A percentile compares a stretch with the other conserved stretches of the same genome.
Conservation (phyloP, 2,329 filamentous ascomycete species). For the Lecanicillium sp. region DNA sequence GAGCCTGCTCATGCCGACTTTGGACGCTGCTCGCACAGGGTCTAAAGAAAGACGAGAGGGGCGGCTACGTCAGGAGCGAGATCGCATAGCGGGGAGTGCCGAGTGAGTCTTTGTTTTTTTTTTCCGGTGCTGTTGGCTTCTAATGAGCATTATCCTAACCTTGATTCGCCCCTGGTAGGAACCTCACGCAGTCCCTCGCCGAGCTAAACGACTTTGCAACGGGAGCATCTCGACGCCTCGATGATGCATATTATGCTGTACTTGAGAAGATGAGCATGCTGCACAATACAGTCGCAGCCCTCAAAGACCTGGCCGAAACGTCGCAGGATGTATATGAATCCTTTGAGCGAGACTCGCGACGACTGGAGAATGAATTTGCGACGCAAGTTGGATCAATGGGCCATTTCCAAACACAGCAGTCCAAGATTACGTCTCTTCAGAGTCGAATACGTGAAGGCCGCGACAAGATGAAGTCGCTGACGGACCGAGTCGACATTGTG, state of each 20-base stretch:
- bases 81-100: conserved; percentile 19
- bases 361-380: conserved; percentile 51
- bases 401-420: conserved; percentile 56
- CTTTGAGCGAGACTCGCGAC: conserved; percentile 52
- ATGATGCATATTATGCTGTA: conserved; percentile 66
- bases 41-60: conserved; percentile 17
- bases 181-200: conserved; percentile 41
- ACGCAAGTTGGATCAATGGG: conserved; percentile 52
- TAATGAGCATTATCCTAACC: background rate
- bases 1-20: conserved; percentile 27
- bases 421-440: conserved; percentile 53
- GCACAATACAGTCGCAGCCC: conserved; percentile 52
- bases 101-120: conserved; percentile 19
- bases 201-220: conserved; percentile 53
- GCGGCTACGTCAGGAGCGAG: conserved; percentile 26
- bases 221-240: conserved; percentile 55
- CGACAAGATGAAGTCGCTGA: conserved; percentile 49
- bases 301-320: conserved; percentile 59
- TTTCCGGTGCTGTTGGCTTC: no score
- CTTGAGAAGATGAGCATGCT: conserved; percentile 59
- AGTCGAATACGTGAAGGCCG: conserved; percentile 52
- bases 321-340: conserved; percentile 48
- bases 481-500: conserved; percentile 55
- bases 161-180: conserved; percentile 24
- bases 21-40: conserved; percentile 3